These are phyloP conservation scores for Penicillium egyptiacum DNA, from an alignment of 495 filamentous ascomycete species.

Conservation along the genomic window DNA sequence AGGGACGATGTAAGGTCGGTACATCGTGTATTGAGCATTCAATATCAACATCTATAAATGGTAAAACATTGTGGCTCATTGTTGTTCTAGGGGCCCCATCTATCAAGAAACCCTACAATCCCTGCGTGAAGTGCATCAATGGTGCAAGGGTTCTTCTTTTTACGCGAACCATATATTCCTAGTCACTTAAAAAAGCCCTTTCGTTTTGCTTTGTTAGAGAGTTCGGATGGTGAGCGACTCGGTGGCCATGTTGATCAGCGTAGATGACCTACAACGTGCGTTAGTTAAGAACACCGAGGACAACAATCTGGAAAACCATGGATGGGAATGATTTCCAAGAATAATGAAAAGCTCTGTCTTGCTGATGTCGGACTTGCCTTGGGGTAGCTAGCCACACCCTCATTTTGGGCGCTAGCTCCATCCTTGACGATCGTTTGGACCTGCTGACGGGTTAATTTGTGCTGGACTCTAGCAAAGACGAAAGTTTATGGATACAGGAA, in stretches of 20 bases:
- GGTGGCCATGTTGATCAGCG: conserved; percentile 31
- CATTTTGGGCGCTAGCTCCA: conserved; percentile 15
- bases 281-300: not conserved
- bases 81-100: not conserved
- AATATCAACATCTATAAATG: not conserved
- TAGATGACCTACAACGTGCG: conserved; percentile 23
- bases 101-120: not conserved
- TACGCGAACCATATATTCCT: not conserved
- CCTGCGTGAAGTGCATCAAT: not conserved
- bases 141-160: not conserved
- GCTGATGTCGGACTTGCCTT: conserved; percentile 20
- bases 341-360: not conserved
- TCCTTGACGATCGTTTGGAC: conserved; percentile 26
- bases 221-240: conserved; percentile 29
- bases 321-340: not conserved
- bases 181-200: not conserved
- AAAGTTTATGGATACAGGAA: conserved; percentile 4
- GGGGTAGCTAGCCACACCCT: conserved; percentile 23
- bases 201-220: conserved; percentile 21
- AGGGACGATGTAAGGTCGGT: not conserved
- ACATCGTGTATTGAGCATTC: not conserved
- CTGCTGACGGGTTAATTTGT: conserved; percentile 8
- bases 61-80: not conserved
- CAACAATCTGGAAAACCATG: not conserved
- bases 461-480: not conserved